phyloP scores from a whole-genome alignment of 1,284 basidiomycete genomes.

The Pascua guehoae region DNA sequence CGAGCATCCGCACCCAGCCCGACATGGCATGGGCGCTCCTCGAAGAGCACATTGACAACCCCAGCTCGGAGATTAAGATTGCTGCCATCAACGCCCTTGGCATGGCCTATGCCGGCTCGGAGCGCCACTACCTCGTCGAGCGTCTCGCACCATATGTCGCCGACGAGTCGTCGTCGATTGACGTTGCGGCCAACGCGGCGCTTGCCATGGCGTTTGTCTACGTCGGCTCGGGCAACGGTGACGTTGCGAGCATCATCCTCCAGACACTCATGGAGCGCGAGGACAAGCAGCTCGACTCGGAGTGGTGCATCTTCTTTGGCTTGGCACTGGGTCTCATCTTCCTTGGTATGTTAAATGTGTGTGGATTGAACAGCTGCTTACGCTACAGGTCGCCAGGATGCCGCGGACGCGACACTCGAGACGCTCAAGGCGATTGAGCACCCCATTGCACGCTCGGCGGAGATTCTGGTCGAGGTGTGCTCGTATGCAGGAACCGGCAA shows the following conservation, averaged over 20 bases:
- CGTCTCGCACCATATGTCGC: conserved; percentile 74
- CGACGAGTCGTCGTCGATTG: conserved; percentile 80
- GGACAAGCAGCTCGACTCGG: conserved; percentile 73
- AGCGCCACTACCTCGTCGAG: conserved; percentile 78
- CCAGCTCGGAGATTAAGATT: conserved; percentile 76
- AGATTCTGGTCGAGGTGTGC: conserved; percentile 90
- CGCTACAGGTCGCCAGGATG: conserved; percentile 74
- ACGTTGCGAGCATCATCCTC: conserved; percentile 82
- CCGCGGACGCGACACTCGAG: conserved; percentile 90
- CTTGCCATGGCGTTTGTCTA: conserved; percentile 92
- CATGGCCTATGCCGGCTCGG: conserved; percentile 89
- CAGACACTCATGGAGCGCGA: conserved; percentile 84
- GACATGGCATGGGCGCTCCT: conserved; percentile 91
- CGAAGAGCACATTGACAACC: conserved; percentile 86
- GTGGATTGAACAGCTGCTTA: conserved; percentile 6
- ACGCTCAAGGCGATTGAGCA: conserved; percentile 94
- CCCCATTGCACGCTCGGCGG: conserved; percentile 83
- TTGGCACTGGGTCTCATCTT: conserved; percentile 88
- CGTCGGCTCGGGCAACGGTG: conserved; percentile 91
- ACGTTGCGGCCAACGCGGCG: conserved; percentile 80
- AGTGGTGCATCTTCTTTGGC: conserved; percentile 90
- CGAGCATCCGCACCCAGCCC: conserved; percentile 84
- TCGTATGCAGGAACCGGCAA: conserved; percentile 95
- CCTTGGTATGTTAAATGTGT: conserved; percentile 58
- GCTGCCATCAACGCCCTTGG: conserved; percentile 86